Evolutionary conservation across 2,329 filamentous ascomycete genomes (phyloP).

Genomic region (Penicillium janthinellum): DNA sequence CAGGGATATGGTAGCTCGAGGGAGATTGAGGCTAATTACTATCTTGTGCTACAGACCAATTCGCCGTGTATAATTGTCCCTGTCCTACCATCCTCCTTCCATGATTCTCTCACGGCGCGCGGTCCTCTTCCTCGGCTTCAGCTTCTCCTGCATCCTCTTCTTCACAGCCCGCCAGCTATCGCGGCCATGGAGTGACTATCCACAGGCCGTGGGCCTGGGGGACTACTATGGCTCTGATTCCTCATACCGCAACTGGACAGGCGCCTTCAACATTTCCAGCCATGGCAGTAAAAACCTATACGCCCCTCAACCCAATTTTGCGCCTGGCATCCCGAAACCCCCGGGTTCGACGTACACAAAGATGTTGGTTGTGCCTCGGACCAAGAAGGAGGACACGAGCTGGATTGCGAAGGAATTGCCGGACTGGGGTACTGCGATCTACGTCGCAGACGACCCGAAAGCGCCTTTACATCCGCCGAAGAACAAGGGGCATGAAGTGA

Average conservation of each 20-base stretch:
- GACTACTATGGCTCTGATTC: constrained; percentile 29
- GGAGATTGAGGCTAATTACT: neutral
- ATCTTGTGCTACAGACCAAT: constrained; percentile 18
- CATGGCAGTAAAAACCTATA: constrained; percentile 24
- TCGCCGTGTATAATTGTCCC: constrained; percentile 15
- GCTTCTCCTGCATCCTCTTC: constrained; percentile 34
- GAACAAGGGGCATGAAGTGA: constrained; percentile 65
- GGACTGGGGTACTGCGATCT: constrained; percentile 51
- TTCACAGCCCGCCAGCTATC: constrained; percentile 33
- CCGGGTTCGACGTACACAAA: constrained; percentile 55
- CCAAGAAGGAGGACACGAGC: constrained; percentile 52
- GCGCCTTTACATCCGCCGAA: constrained; percentile 55
- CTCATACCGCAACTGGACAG: constrained; percentile 13
- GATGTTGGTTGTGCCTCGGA: constrained; percentile 57
- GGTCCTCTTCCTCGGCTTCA: constrained; percentile 36
- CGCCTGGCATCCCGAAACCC: constrained; percentile 44
- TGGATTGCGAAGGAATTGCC: constrained; percentile 59
- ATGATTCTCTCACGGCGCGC: constrained; percentile 39
- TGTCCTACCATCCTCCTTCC: constrained; percentile 14
- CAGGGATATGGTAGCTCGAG: neutral
- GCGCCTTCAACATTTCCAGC: constrained; percentile 21
- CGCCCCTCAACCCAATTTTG: constrained; percentile 36
- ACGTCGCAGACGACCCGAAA: constrained; percentile 55
- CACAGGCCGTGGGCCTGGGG: constrained; percentile 43
- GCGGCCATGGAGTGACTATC: constrained; percentile 38